Base-by-base conservation (phyloP, 306 rosid genomes). In the Malus fusca region DNA sequence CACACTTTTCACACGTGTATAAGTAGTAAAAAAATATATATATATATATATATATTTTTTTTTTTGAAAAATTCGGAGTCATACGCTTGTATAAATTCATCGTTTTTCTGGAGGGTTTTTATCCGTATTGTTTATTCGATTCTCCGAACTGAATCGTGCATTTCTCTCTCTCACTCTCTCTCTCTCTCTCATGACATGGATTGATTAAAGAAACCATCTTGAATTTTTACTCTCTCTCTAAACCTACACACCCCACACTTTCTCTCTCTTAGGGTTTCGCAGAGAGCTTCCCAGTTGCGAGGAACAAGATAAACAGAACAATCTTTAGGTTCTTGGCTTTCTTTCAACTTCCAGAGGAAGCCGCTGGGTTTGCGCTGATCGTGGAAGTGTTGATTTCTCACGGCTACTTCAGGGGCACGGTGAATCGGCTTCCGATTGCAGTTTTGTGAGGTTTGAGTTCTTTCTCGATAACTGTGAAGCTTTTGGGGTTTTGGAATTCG, bases 211-310 rank as follows among this genome's bases (percentile, higher is more conserved):
- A 68, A 55, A 56, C 62, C 43, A 71, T 33, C 78, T 72, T 79
- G 5, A 51, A 17, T 51, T 69, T 51, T 77, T 59, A 3, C 73
- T 71, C 13, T 26, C 72, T 75, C 82, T 80, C 48, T 51, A 13
- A 55, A 56, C 11, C 51, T 2, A 51, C 21, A 5, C 55, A 58
- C 17, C 76, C 14, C 28, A 58, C 17, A 51, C 68, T 33, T 28
- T 12, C 55, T 35, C 44, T 69, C 71, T n/a, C 67, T 46, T 90
- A 84, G 96, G 96, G 96, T 86, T 87, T 82, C 86, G 72, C 25
- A 67, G 35, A 81, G 56, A 72, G 77, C 64, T 53, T 76, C 83
- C 73, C 79, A 78, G 61, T 52, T 62, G 51, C 72, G 62, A 40
- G 44, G 76, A 79, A 19, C 52, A 23, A 62, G 35, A n/a, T 23